Evolutionary conservation across 495 filamentous ascomycete species (phyloP).

Genomic region (Penicillium alfredii): DNA sequence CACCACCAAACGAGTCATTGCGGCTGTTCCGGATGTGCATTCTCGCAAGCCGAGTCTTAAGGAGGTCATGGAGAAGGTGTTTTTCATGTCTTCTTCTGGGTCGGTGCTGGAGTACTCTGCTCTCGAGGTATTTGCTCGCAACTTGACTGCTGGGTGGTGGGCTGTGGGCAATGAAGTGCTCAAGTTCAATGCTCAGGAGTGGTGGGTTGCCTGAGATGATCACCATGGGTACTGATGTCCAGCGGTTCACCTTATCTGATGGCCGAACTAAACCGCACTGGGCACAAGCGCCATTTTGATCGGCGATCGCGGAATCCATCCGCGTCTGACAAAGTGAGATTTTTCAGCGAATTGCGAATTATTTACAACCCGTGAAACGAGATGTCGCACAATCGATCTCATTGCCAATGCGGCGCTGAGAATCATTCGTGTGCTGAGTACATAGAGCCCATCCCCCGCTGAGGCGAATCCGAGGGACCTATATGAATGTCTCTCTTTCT

Average conservation of each 20-base stretch:
- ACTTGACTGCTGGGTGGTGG: slow-evolving; percentile 84
- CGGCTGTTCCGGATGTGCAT: slow-evolving; percentile 83
- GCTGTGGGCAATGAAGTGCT: slow-evolving; percentile 83
- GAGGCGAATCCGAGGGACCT: no score
- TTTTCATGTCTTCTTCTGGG: slow-evolving; percentile 27
- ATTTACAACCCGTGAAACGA: neutral
- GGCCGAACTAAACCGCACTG: no score
- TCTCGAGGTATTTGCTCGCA: slow-evolving; percentile 83
- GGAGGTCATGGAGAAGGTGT: slow-evolving; percentile 45
- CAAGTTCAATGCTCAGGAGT: slow-evolving; percentile 65
- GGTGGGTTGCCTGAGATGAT: no score
- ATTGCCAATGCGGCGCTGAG: neutral
- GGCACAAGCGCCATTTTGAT: no score
- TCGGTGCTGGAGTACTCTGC: slow-evolving; percentile 57
- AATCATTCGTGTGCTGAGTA: no score
- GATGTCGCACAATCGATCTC: neutral
- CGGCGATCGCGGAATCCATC: slow-evolving; percentile 5
- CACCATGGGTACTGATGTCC: no score
- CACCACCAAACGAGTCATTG: slow-evolving; percentile 53
- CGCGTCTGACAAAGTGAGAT: slow-evolving; percentile 8
- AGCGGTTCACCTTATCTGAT: no score
- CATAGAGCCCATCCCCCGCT: no score
- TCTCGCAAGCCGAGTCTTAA: slow-evolving; percentile 80
- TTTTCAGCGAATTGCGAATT: slow-evolving; percentile 10
- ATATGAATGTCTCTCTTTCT: no score